Conservation (phyloP, 2,329 filamentous ascomycete genomes). For the Pseudogymnoascus sp. region DNA sequence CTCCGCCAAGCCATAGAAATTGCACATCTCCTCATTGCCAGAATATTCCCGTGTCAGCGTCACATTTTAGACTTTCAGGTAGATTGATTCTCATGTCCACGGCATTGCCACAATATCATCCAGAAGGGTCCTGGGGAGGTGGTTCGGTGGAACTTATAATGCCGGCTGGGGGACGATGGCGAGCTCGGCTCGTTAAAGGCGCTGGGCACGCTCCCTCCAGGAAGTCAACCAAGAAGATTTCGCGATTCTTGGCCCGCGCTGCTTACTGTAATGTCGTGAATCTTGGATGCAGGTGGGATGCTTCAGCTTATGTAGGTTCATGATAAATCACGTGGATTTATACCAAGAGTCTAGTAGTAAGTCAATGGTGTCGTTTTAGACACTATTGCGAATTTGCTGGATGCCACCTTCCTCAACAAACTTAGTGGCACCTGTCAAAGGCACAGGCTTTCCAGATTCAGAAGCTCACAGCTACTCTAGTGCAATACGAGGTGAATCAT, state of each 20-base stretch:
- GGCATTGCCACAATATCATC: not conserved
- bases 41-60: constrained; percentile 2
- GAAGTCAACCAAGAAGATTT: not conserved
- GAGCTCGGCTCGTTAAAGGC: not conserved
- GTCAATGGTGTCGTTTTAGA: not conserved
- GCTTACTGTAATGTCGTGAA: not conserved
- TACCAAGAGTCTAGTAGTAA: not conserved
- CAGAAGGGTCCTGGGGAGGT: not conserved
- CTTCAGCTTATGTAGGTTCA: not conserved
- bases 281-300: not conserved
- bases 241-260: not conserved
- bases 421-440: not conserved
- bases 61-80: not conserved
- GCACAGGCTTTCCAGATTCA: not conserved
- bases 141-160: not conserved
- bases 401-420: not conserved
- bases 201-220: not conserved
- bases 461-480: not conserved
- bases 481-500: not conserved
- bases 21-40: not conserved
- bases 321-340: not conserved
- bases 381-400: not conserved
- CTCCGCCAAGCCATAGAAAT: not conserved
- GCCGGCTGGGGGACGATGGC: not conserved
- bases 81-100: not conserved